Evolutionary conservation across 345 rosid species (phyloP).

Genomic region (Abelmoschus esculentus): DNA sequence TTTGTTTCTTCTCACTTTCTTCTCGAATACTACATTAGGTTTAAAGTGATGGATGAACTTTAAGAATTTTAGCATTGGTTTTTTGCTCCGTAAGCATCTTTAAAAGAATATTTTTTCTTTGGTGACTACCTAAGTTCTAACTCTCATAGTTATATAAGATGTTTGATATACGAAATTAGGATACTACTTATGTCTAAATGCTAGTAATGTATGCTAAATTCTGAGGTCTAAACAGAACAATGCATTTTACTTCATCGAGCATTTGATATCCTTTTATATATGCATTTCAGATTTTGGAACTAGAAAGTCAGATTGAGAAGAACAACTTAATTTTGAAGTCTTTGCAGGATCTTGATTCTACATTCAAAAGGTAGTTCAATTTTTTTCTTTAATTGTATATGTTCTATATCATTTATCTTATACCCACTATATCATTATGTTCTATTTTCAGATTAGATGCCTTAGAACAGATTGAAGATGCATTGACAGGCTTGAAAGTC

Average conservation of each 20-base stretch:
- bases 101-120: not conserved
- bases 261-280: not conserved
- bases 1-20: not conserved
- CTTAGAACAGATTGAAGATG: constrained; percentile 62
- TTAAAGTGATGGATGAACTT: not conserved
- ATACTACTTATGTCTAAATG: not conserved
- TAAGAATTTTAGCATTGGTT: not conserved
- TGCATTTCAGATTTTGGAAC: constrained; percentile 44
- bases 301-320: constrained; percentile 62
- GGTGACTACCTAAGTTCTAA: not conserved
- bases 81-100: not conserved
- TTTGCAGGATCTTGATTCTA: constrained; percentile 48
- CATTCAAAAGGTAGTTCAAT: constrained; percentile 23
- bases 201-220: not conserved
- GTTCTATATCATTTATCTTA: not conserved
- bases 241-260: not conserved
- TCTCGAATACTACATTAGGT: not conserved
- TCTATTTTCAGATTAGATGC: constrained; percentile 32
- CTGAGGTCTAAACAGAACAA: not conserved
- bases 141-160: not conserved
- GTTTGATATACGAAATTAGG: not conserved
- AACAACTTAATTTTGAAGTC: constrained; percentile 52
- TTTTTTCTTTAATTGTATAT: not conserved
- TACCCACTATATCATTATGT: not conserved
- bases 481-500: constrained; percentile 61